A percentile compares a stretch with the other conserved stretches of the same genome.
These are phyloP conservation scores for Cymodocea nodosa DNA, from an alignment of 116 monocot species.

Conservation along the genomic window DNA sequence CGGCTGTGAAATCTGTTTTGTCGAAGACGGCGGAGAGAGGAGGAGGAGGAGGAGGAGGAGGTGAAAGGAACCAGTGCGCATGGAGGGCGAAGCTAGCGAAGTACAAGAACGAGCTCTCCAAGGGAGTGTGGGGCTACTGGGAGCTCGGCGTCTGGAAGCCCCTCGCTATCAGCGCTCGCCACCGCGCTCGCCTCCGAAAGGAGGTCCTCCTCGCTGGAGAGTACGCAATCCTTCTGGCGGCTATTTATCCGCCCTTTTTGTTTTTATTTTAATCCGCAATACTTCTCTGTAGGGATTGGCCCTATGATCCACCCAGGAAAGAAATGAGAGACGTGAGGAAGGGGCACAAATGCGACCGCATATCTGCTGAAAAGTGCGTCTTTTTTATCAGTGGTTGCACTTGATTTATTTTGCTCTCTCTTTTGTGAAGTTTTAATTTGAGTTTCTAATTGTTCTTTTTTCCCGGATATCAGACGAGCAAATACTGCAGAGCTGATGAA, in stretches of 20 bases:
- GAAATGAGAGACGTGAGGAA: constrained; percentile 82
- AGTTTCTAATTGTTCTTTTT: background rate
- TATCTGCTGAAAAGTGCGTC: constrained; percentile 79
- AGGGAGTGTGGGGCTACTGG: constrained; percentile 96
- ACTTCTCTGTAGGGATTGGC: constrained; percentile 52
- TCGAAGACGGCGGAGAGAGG: constrained; percentile 6
- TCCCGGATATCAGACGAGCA: constrained; percentile 42
- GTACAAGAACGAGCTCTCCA: constrained; percentile 72
- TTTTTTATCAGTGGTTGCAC: background rate
- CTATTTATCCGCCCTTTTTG: background rate
- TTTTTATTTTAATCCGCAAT: constrained; percentile 6
- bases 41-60: constrained; percentile 12
- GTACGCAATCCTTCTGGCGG: constrained; percentile 13
- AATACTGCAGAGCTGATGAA: constrained; percentile 94
- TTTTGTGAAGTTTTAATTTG: constrained; percentile 3
- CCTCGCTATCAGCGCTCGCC: constrained; percentile 66
- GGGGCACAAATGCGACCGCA: constrained; percentile 93
- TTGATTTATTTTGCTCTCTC: background rate
- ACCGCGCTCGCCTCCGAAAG: constrained; percentile 79
- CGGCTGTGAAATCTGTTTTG: constrained; percentile 16
- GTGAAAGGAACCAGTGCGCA: constrained; percentile 30
- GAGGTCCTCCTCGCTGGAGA: constrained; percentile 91
- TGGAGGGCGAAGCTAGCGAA: constrained; percentile 79
- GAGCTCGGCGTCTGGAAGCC: constrained; percentile 98
- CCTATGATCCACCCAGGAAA: constrained; percentile 83